These are phyloP conservation scores for Yarrowia sp. DNA, from an alignment of 805 yeast genomes.

Conservation along the genomic window DNA sequence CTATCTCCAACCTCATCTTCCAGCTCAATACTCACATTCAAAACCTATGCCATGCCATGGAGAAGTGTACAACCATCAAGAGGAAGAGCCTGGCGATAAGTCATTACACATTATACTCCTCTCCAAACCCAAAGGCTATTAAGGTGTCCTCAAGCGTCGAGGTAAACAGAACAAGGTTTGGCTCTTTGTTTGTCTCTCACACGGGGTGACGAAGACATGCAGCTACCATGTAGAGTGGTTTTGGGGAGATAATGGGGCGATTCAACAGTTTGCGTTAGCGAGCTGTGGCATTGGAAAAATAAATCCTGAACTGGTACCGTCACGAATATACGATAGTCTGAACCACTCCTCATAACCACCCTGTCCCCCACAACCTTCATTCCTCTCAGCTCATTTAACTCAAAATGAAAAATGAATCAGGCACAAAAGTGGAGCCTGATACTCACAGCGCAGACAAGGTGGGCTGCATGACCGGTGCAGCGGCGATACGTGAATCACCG, in stretches of 20 bases:
- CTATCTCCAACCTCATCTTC: too few relatives aligned
- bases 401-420: slow-evolving; percentile 26
- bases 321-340: too few relatives aligned
- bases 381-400: slow-evolving; percentile 9
- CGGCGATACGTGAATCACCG: neutral
- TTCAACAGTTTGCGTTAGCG: slow-evolving; percentile 1
- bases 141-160: slow-evolving; percentile 17
- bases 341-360: too few relatives aligned
- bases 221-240: neutral
- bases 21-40: slow-evolving; percentile 22
- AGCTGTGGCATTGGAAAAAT: neutral
- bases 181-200: neutral
- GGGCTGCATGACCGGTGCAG: neutral
- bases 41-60: slow-evolving; percentile 21
- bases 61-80: neutral
- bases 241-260: slow-evolving; percentile 12
- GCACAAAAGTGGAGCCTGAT: slow-evolving; percentile 19
- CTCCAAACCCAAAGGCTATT: neutral
- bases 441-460: neutral
- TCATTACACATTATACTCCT: slow-evolving; percentile 15
- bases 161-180: slow-evolving; percentile 14
- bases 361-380: too few relatives aligned
- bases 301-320: too few relatives aligned
- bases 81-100: slow-evolving; percentile 21
- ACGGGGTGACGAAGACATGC: slow-evolving; percentile 27